Evolutionary conservation across 768 basidiomycete species (phyloP), one percentile per base, ranked within the genome.

Genomic region (Steccherinum ochraceum): DNA sequence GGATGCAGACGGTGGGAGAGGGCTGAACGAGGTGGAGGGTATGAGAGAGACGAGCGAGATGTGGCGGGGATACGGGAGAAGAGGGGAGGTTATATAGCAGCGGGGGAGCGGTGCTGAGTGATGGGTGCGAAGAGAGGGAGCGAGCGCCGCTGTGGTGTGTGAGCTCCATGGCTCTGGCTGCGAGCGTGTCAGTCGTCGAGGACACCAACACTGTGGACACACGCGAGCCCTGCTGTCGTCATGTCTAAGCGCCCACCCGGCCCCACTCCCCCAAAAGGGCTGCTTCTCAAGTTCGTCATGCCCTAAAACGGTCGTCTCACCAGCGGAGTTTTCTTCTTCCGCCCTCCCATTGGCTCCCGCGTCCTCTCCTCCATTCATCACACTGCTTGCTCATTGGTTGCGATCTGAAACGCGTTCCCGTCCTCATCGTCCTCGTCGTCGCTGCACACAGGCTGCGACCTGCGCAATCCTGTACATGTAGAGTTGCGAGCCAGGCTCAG

Each of bases 31-130:
- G 51, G 56, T 16, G 23, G 21, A 23, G 26, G 51, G 30, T 16
- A 40, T 41, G 45, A 23, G 43, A 25, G 41, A 44, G 48, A 16
- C 18, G 19, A 24, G 39, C 27, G 30, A 41, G 52, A 23, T 27
- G 42, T 52, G n/a, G 5, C 16, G 52, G 42, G 50, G 30, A 24
- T 12, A 35, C 26, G 23, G 4, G 39, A 24, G 19, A 24, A 26
- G 24, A 11, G 12, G 23, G 30, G 23, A 21, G 18, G 11, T 16
- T 53, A 43, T 53, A 53, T 53, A n/a, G n/a, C n/a, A n/a, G n/a
- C n/a, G n/a, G n/a, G n/a, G n/a, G n/a, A n/a, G n/a, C n/a, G n/a
- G n/a, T n/a, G n/a, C n/a, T n/a, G n/a, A n/a, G n/a, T n/a, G n/a
- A n/a, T n/a, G n/a, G n/a, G n/a, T n/a, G n/a, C n/a, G n/a, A n/a